Percentiles rank a stretch among this genome's conserved stretches.
These are phyloP conservation scores for Cyclocybe aegerita DNA, from an alignment of 768 basidiomycete genomes.

Conservation along the genomic window DNA sequence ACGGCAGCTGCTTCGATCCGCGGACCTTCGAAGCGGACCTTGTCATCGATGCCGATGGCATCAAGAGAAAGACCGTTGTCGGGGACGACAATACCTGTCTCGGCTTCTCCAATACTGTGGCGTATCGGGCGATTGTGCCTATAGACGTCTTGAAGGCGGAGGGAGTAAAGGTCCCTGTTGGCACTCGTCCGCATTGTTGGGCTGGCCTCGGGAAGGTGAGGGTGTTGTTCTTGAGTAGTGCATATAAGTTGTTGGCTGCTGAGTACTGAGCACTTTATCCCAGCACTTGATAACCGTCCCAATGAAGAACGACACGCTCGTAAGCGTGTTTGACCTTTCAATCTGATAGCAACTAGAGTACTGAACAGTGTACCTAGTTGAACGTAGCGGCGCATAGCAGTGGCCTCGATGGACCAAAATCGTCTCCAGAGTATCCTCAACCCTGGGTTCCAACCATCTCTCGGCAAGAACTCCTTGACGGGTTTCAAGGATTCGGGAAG, in stretches of 20 bases:
- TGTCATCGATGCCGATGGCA: conserved; percentile 48
- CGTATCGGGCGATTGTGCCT: conserved; percentile 49
- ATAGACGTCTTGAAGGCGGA: conserved; percentile 34
- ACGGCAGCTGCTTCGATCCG: conserved; percentile 39
- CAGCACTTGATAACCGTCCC: conserved; percentile 57
- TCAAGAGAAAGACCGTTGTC: conserved; percentile 51
- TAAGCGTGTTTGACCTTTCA: conserved; percentile 20
- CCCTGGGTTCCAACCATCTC: conserved; percentile 44
- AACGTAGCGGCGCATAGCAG: conserved; percentile 40
- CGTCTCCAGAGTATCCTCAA: conserved; percentile 12
- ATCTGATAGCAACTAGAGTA: background rate
- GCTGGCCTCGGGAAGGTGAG: conserved; percentile 45
- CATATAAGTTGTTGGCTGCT: background rate
- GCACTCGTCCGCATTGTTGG: conserved; percentile 37
- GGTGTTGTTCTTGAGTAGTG: background rate
- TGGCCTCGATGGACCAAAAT: background rate
- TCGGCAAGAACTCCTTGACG: conserved; percentile 40
- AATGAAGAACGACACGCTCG: conserved; percentile 40
- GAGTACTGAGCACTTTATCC: background rate
- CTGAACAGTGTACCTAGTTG: conserved; percentile 23
- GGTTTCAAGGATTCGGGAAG: conserved; percentile 44
- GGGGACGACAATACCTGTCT: conserved; percentile 40
- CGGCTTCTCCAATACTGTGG: conserved; percentile 44
- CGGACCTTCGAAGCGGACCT: conserved; percentile 44
- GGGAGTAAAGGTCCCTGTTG: conserved; percentile 41